Base-by-base conservation (phyloP, 805 yeast genomes). In the Candida germanica region DNA sequence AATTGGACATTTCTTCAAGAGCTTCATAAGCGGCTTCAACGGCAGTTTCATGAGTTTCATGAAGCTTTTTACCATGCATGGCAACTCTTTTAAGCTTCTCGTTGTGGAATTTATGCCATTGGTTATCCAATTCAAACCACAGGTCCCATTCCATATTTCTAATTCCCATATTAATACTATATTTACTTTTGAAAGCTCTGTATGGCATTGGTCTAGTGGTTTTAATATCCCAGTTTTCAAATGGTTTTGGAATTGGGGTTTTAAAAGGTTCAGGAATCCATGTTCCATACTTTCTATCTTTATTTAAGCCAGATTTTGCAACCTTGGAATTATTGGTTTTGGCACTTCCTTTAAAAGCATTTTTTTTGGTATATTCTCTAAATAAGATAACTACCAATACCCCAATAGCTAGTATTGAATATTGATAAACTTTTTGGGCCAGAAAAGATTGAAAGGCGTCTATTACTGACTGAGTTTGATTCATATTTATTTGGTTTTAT, bases 91-190 rank as follows among this genome's bases (percentile, higher is more conserved):
- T 55, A 29, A 74, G 43, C 52, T 80, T 81, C 29, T 71, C 61
- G 15, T 67, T 49, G 50, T 80, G 84, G 46, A 53, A 80, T 41
- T 70, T 70, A 35, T 48, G 45, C 83, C 83, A 81, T 56, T 80
- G 80, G 41, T 76, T 78, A 53, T 80, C 87, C 39, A 81, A 62
- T 50, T 80, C 82, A 42, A 80, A 74, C 87, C 87, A 80, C 33
- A 64, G 64, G 36, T 73, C 61, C 69, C 73, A 73, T 32, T 77
- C 75, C 82, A 79, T 73, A 39, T 61, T 62, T 44, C 87, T 61
- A 28, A 80, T 79, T 5, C 87, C 87, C 87, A 80, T 80, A 16
- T 81, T 80, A 32, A 80, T 70, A 46, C 62, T 71, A 51, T 80
- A 80, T 40, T 73, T 77, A 54, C 77, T 81, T 50, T 71, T 78